Evolutionary conservation across 2,329 filamentous ascomycete species (phyloP).

Genomic region (Fusarium drepaniforme): DNA sequence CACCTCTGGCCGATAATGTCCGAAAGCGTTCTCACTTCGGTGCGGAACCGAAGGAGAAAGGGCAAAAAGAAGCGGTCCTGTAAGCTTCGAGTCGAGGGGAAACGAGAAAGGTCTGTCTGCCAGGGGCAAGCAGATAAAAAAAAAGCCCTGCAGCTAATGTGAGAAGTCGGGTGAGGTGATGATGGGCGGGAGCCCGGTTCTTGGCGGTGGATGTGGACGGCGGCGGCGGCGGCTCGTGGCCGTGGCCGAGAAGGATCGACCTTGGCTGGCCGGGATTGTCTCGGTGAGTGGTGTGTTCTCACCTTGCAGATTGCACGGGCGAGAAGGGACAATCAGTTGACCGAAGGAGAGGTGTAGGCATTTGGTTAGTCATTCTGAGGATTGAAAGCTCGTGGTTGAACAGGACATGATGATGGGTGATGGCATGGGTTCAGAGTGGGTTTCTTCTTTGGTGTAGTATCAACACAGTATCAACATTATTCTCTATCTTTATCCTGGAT

Average conservation of each 20-base stretch:
- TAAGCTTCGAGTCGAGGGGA: background rate
- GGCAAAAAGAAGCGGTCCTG: background rate
- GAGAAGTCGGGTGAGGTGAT: background rate
- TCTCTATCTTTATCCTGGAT: background rate
- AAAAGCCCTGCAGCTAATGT: conserved; percentile 1
- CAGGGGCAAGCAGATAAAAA: background rate
- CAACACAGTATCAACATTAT: background rate
- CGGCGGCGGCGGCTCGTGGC: background rate
- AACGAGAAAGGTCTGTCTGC: background rate
- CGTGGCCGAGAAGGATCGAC: conserved; percentile 4
- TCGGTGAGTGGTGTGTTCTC: conserved; percentile 6
- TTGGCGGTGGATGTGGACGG: background rate
- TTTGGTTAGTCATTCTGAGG: background rate
- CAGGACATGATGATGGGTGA: background rate
- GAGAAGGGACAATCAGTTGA: conserved; percentile 1
- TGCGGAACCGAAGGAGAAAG: background rate
- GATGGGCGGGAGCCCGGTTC: background rate
- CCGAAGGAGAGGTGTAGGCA: background rate
- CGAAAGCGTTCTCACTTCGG: background rate
- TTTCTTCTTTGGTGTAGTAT: background rate
- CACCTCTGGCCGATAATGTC: background rate
- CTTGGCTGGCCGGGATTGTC: background rate
- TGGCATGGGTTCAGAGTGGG: background rate
- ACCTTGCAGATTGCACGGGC: background rate
- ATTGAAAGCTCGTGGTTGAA: background rate